phyloP scores from a whole-genome alignment of 2,329 filamentous ascomycete species.

The Calonectria pseudoreteaudii region DNA sequence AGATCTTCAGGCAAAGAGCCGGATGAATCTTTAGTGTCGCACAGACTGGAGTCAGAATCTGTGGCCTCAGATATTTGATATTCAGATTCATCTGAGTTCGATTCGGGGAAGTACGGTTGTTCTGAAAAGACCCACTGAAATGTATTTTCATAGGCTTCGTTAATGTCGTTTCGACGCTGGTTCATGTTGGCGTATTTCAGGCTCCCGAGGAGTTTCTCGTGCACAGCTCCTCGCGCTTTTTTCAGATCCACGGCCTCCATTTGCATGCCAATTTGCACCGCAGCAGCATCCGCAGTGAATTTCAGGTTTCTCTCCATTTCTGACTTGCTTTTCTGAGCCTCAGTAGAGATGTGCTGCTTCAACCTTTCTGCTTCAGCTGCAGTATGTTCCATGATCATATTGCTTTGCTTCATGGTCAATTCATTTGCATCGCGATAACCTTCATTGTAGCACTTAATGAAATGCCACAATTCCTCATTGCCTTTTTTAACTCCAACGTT shows the following conservation, averaged over 20 bases:
- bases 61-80: neutral
- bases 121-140: slow-evolving; percentile 5
- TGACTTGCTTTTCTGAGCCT: neutral
- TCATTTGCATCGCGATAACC: neutral
- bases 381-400: neutral
- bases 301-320: neutral
- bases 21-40: neutral
- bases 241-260: neutral
- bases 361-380: neutral
- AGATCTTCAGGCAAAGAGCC: neutral
- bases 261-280: neutral
- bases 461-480: neutral
- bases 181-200: neutral
- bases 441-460: neutral
- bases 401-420: neutral
- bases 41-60: neutral
- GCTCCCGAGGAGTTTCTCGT: neutral
- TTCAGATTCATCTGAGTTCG: neutral
- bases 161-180: neutral
- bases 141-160: neutral
- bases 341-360: neutral
- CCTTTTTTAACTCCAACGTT: neutral
- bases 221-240: neutral
- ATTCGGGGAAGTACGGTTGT: neutral
- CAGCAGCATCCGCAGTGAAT: neutral